Evolutionary conservation across 495 filamentous ascomycete genomes (phyloP).

Genomic region (Bryoglossum gracile): DNA sequence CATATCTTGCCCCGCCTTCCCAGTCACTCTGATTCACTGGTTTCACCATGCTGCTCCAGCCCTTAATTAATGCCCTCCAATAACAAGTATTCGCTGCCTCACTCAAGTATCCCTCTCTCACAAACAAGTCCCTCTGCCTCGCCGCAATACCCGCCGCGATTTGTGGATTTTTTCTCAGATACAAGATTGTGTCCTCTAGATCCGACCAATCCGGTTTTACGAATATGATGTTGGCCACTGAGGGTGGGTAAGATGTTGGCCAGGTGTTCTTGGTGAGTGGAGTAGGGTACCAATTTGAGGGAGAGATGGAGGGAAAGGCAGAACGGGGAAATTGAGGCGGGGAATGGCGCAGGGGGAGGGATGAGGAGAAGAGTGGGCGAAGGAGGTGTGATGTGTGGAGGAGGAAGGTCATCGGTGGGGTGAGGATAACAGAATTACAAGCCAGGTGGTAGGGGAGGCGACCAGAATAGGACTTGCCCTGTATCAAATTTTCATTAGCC

Average conservation of each 20-base stretch:
- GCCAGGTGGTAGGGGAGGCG: not conserved
- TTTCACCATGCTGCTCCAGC: not conserved
- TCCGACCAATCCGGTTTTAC: not conserved
- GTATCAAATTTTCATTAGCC: not conserved
- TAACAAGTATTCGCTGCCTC: not conserved
- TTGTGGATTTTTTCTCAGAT: not conserved
- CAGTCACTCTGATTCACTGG: not conserved
- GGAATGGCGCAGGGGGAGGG: not conserved
- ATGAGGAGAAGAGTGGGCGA: not conserved
- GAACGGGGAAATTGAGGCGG: not conserved
- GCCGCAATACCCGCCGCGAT: not conserved
- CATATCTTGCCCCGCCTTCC: not conserved
- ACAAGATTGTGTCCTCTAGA: not conserved
- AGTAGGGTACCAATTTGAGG: not conserved
- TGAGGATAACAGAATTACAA: not conserved
- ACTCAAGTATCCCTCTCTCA: not conserved
- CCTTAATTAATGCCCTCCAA: not conserved
- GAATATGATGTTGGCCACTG: not conserved
- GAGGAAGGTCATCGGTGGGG: not conserved
- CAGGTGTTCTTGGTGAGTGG: not conserved
- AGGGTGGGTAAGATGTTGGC: not conserved
- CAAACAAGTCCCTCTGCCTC: not conserved
- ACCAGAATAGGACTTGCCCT: not conserved
- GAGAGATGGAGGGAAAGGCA: not conserved
- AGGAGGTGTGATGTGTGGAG: not conserved